A percentile compares a stretch with the other conserved stretches of the same genome.
Evolutionary conservation across 768 basidiomycete genomes (phyloP).

Genomic region (Pleurotus eryngii): DNA sequence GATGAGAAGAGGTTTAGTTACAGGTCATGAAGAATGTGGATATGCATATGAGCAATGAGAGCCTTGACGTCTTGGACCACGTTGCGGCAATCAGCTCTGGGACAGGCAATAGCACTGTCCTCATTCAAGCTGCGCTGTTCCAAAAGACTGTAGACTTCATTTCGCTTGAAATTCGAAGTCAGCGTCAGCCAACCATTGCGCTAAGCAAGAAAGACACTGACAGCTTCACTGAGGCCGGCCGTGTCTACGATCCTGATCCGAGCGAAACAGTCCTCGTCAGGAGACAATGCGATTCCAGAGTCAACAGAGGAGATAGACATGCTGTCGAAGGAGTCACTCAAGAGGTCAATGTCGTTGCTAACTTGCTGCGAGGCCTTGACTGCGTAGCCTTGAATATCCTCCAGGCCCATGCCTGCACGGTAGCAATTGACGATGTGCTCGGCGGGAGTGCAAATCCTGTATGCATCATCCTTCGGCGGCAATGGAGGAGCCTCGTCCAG

Average conservation of each 20-base stretch:
- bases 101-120: slow-evolving; percentile 36
- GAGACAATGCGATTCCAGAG: not conserved
- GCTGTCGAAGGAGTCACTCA: not conserved
- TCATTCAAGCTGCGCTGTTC: slow-evolving; percentile 21
- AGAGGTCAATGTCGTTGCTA: not conserved
- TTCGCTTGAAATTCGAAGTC: slow-evolving; percentile 21
- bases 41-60: slow-evolving; percentile 51
- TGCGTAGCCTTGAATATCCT: slow-evolving; percentile 8
- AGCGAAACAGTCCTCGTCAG: not conserved
- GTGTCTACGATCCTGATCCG: not conserved
- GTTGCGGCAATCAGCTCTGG: slow-evolving; percentile 43
- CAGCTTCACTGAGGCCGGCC: slow-evolving; percentile 8
- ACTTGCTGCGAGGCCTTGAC: not conserved
- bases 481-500: slow-evolving; percentile 31
- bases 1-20: slow-evolving; percentile 16
- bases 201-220: not conserved
- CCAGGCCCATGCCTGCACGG: slow-evolving; percentile 30
- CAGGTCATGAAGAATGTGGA: slow-evolving; percentile 50
- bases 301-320: not conserved
- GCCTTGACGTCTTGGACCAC: slow-evolving; percentile 38
- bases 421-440: slow-evolving; percentile 35
- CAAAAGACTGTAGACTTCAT: slow-evolving; percentile 33
- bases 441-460: slow-evolving; percentile 30
- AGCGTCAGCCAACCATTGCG: not conserved
- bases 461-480: slow-evolving; percentile 19